These are phyloP conservation scores for Aspergillus indologenus DNA, from an alignment of 495 filamentous ascomycete genomes.

Conservation along the genomic window DNA sequence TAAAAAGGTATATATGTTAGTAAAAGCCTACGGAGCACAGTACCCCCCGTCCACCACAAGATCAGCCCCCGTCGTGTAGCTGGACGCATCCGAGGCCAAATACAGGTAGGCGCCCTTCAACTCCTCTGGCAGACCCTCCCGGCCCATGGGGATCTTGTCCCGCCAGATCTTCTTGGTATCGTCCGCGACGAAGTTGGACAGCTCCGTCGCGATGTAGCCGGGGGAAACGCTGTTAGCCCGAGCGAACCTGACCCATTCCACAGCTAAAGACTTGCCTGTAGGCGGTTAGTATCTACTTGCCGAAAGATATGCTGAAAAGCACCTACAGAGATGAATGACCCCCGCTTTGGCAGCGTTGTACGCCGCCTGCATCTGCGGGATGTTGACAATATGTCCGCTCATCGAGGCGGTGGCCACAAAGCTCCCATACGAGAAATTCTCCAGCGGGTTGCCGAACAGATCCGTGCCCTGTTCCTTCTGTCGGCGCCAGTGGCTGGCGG, in stretches of 20 bases:
- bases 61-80: slow-evolving; percentile 78
- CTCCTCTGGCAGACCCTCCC: slow-evolving; percentile 56
- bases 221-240: slow-evolving; percentile 80
- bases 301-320: background rate
- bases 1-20: background rate
- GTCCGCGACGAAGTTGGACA: slow-evolving; percentile 67
- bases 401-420: slow-evolving; percentile 80
- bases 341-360: slow-evolving; percentile 90
- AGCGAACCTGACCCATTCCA: slow-evolving; percentile 86
- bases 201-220: slow-evolving; percentile 84
- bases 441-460: slow-evolving; percentile 61
- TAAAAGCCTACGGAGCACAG: slow-evolving; percentile 29
- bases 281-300: background rate
- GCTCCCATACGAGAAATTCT: slow-evolving; percentile 64
- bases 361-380: slow-evolving; percentile 78
- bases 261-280: slow-evolving; percentile 67
- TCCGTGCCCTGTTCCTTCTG: slow-evolving; percentile 66
- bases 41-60: slow-evolving; percentile 67
- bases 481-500: slow-evolving; percentile 65
- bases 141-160: slow-evolving; percentile 79
- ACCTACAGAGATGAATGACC: slow-evolving; percentile 76
- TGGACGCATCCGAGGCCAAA: slow-evolving; percentile 76
- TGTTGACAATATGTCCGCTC: slow-evolving; percentile 82
- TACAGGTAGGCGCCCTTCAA: slow-evolving; percentile 90
- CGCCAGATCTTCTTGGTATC: slow-evolving; percentile 73